Base-by-base conservation (phyloP, 2,329 filamentous ascomycete genomes). In the Penicillium aurantiogriseum region DNA sequence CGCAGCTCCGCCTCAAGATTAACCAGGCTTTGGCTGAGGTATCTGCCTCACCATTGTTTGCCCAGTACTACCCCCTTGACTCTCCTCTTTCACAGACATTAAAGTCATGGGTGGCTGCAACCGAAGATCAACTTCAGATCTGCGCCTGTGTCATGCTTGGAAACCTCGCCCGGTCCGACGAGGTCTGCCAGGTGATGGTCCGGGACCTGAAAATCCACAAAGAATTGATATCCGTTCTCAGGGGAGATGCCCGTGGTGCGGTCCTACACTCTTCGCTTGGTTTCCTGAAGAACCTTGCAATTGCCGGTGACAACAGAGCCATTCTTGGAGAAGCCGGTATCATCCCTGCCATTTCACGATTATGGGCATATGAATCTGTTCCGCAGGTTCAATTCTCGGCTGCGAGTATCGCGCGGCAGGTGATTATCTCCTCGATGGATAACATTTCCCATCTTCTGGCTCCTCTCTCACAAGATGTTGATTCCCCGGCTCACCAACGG, bases 81-180 rank as follows among this genome's bases (percentile, higher is more conserved):
- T 76, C 74, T 15, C 33, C 67, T 10, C 62, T 79, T n/a, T 66
- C 73, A 4, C 61, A 71, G 19, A 73, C 63, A 0, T 57, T 81
- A 31, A 69, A 72, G 45, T 67, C 69, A 8, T 80, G 78, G 77
- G 68, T 80, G 17, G 58, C 61, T 13, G 66, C 69, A 23, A 54
- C 63, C 2, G 71, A 79, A 46, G 73, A 76, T n/a, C 76, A 79
- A 46, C 70, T 81, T 29, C 72, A 78, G 40, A 73, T 79, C 46
- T 79, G 77, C 51, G 73, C 77, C 19, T 80, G 78, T 58, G 67
- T 81, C 42, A 76, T 81, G 60, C 70, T 81, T 15, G 79, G 79
- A 8, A 81, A 81, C 56, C 56, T 80, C 36, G 77, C 77, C 31
- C 73, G 77, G 35, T 77, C 76, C 9, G 76, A 79, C 51, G 72